Base-by-base conservation (phyloP, 257 asterid species). In the Solanum infundibuliforme region DNA sequence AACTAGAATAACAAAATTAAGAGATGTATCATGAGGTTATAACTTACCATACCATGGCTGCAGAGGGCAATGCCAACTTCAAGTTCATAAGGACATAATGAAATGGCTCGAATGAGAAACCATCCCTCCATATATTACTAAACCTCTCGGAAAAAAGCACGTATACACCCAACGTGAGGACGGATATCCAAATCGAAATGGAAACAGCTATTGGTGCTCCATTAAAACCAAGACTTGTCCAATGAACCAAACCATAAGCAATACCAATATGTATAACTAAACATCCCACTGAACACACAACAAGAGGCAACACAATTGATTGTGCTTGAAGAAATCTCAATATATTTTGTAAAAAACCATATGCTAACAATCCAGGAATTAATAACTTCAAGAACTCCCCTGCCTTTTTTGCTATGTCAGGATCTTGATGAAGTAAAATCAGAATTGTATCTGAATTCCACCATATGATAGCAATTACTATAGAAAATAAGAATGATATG, bases 251-350 rank as follows among this genome's bases (percentile, higher is more conserved):
- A 52, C 72, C 87, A 58, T 91, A 93, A 14, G 94, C 87, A 39
- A 95, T 90, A n/a, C 93, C 96, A 1, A 94, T 38, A 71, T 96
- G 99, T 38, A 93, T 58, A 66, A 83, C 48, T 14, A 94, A 87
- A 5, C 98, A 93, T 83, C 91, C 76, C 41, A 92, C 74, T 5
- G 98, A 92, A 91, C 94, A 94, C 31, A 91, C 72, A 13, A 93
- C 94, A 36, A 96, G 71, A 4, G 98, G 98, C 62, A 88, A 2
- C 1, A 95, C 89, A 20, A 93, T 88, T 12, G 91, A 91, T 52
- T 96, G 99, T 10, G 98, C 89, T 90, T 95, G 99, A 71, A 95
- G 91, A 88, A 96, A 96, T 68, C 98, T 90, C 91, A 95, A 38
- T 12, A 94, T 72, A 71, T 95, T 94, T 87, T 96, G 96, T 85